These are phyloP conservation scores for Colletotrichum sp. DNA, from an alignment of 2,329 filamentous ascomycete species.

Conservation along the genomic window DNA sequence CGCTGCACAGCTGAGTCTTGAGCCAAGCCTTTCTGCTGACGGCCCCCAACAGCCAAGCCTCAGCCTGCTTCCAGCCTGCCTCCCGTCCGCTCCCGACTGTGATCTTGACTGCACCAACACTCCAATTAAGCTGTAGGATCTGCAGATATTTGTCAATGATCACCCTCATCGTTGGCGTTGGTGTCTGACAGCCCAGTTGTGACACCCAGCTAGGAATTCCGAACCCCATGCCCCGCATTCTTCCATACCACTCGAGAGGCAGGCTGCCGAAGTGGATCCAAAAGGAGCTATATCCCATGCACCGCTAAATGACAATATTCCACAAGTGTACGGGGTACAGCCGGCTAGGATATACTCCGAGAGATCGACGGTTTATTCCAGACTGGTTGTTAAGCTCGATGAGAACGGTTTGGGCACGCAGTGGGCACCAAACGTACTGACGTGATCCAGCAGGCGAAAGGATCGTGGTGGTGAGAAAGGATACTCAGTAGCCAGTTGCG, in stretches of 20 bases:
- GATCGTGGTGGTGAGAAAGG: not conserved
- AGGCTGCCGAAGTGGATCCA: not conserved
- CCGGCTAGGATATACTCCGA: not conserved
- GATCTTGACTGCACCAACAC: not conserved
- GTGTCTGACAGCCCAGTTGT: not conserved
- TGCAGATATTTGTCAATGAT: not conserved
- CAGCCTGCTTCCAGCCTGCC: not conserved
- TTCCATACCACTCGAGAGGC: not conserved
- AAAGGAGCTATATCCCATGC: not conserved
- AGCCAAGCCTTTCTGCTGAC: not conserved
- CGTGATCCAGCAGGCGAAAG: not conserved
- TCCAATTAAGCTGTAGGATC: not conserved
- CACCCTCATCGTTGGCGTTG: not conserved
- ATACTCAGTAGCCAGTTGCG: not conserved
- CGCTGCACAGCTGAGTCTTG: not conserved
- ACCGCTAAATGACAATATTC: not conserved
- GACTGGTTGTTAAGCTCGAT: not conserved
- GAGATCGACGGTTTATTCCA: not conserved
- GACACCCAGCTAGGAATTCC: not conserved
- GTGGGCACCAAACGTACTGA: not conserved
- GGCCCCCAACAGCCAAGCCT: not conserved
- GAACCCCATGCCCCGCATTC: not conserved
- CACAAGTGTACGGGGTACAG: not conserved
- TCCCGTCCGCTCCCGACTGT: fast-evolving
- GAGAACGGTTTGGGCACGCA: not conserved